Conservation (phyloP, 2,329 filamentous ascomycete species). For the Juglanconis juglandina region DNA sequence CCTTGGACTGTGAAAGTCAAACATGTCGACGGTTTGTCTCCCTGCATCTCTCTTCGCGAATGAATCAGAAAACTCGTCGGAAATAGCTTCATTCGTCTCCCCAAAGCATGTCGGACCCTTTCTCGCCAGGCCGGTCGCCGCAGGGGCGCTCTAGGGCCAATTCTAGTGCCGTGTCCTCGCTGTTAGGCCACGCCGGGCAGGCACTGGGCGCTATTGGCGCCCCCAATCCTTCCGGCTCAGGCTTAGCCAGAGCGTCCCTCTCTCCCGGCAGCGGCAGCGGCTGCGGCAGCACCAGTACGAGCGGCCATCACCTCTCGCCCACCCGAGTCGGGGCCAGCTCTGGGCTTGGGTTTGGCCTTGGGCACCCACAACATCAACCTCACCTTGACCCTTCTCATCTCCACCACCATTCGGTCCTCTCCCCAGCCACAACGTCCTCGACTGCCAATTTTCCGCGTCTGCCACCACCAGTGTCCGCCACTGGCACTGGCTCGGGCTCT, state of each 20-base stretch:
- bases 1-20: too few species aligned
- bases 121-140: not conserved
- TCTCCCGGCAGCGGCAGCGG: not conserved
- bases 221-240: not conserved
- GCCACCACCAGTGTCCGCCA: slow-evolving; percentile 18
- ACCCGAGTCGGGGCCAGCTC: not conserved
- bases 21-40: not conserved
- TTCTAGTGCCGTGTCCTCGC: not conserved
- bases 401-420: slow-evolving; percentile 1
- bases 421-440: slow-evolving; percentile 9
- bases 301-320: not conserved
- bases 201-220: slow-evolving; percentile 6
- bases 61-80: not conserved
- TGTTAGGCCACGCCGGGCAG: slow-evolving; percentile 10
- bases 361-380: slow-evolving; percentile 8
- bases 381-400: slow-evolving; percentile 2
- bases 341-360: slow-evolving; percentile 1
- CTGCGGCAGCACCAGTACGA: not conserved
- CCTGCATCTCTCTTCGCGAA: not conserved
- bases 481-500: slow-evolving; percentile 11
- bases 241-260: not conserved
- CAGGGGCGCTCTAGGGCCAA: not conserved
- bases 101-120: not conserved
- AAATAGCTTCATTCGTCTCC: not conserved
- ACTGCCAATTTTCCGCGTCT: slow-evolving; percentile 17